Evolutionary conservation across 208 protist genomes (phyloP), one percentile per base, ranked within the genome.

Genomic region (Zelonia costaricensis): DNA sequence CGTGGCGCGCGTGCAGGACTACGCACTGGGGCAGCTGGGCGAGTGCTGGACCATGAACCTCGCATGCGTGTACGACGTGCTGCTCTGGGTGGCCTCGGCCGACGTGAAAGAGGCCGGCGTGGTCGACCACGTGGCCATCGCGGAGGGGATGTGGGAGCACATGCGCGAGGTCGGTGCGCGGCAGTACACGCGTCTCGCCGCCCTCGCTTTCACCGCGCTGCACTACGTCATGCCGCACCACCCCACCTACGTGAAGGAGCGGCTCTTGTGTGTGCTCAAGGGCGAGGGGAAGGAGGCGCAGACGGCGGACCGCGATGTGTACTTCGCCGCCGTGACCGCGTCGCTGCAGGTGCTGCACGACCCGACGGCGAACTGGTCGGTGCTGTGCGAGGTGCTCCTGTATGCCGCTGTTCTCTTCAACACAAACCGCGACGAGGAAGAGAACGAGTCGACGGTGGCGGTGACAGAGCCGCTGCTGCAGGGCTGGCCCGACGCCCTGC

Each of bases 1-100:
- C 15, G 73, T 90, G 33, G 31, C 62, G 13, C 46, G 45, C 9
- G 39, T 92, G 25, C 66, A 78, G 49, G 49, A 74, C 38, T 93
- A 87, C 47, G 79, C 64, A 0, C 55, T 91, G 49, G 67, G 80
- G 30, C 81, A 93, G 59, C 42, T 88, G 23, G 80, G 89, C 18
- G 54, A 75, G 55, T 93, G 90, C 74, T 92, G 84, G 83, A 87
- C 74, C 1, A 81, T 49, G 53, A 91, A 86, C 61, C 52, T 93
- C 12, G 55, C 82, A 23, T 76, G 82, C 35, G 80, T 95, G 27
- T 93, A 84, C 48, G 83, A 89, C 49, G 47, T 93, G 45, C 72
- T 95, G 36, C 47, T 69, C 23, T 91, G 84, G 84, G 77, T 83
- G 23, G 73, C 72, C 0, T 47, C 66, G 3, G 44, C 69, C 20